These are phyloP conservation scores for Pelargonium myrrhifolium DNA, from an alignment of 441 rosid genomes.

Conservation along the genomic window DNA sequence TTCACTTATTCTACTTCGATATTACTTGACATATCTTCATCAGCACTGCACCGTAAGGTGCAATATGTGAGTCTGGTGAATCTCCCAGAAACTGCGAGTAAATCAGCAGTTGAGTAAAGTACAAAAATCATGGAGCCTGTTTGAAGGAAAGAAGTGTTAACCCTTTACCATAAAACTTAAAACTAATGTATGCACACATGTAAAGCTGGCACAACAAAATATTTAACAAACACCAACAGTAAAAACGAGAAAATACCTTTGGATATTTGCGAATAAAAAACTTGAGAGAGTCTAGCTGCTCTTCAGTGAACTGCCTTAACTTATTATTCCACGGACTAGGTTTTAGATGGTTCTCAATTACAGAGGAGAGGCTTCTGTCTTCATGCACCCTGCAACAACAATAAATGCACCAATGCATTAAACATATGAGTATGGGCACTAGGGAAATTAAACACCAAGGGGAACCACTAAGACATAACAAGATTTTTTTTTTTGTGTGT, in stretches of 20 bases:
- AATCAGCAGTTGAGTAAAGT: too few relatives aligned
- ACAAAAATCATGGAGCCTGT: too few relatives aligned
- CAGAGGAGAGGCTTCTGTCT: slow-evolving; percentile 42
- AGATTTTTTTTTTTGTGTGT: too few relatives aligned
- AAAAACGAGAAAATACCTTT: slow-evolving; percentile 34
- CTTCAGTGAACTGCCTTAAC: slow-evolving; percentile 52
- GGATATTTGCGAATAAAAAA: slow-evolving; percentile 51
- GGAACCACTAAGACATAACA: not conserved
- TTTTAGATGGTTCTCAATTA: slow-evolving; percentile 57
- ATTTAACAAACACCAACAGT: not conserved
- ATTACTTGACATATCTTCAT: too few relatives aligned
- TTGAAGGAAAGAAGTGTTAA: too few relatives aligned
- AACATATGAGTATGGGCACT: not conserved
- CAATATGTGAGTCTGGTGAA: too few relatives aligned
- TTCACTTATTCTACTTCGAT: too few relatives aligned
- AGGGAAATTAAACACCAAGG: slow-evolving; percentile 4
- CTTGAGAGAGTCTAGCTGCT: slow-evolving; percentile 46
- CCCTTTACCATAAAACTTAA: too few relatives aligned
- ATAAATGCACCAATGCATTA: slow-evolving; percentile 9
- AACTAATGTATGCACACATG: too few relatives aligned
- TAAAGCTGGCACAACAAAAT: not conserved
- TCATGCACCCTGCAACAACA: slow-evolving; percentile 49
- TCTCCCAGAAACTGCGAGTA: too few relatives aligned
- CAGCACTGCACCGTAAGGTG: too few relatives aligned
- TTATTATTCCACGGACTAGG: slow-evolving; percentile 68